A percentile compares a stretch with the other conserved stretches of the same genome.
These are phyloP conservation scores for Selenicereus undatus DNA, from an alignment of 148 eudicot genomes.

Conservation along the genomic window DNA sequence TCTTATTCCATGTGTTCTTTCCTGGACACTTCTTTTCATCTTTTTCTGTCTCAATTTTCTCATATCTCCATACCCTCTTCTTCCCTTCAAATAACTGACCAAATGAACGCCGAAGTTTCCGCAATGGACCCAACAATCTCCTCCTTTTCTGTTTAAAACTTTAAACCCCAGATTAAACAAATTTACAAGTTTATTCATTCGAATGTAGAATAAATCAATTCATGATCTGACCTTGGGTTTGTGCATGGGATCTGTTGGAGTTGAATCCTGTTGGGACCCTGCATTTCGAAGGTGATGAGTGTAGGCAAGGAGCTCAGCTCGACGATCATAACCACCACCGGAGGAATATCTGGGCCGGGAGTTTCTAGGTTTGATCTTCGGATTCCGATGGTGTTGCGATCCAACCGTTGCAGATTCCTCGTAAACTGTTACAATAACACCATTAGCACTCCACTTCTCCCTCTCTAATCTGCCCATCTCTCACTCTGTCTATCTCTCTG, in stretches of 20 bases:
- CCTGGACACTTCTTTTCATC: constrained; percentile 5
- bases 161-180: neutral
- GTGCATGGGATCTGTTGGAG: constrained; percentile 16
- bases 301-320: constrained; percentile 52
- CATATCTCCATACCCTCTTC: constrained; percentile 35
- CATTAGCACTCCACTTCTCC: constrained; percentile 14
- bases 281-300: constrained; percentile 40
- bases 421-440: constrained; percentile 46
- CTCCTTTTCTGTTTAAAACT: constrained; percentile 29
- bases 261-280: constrained; percentile 11
- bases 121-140: constrained; percentile 27
- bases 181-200: neutral
- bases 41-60: constrained; percentile 25
- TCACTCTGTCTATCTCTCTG: neutral
- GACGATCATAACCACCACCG: constrained; percentile 50
- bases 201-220: neutral
- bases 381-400: neutral
- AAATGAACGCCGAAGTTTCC: constrained; percentile 21
- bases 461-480: constrained; percentile 18
- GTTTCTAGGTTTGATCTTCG: constrained; percentile 11
- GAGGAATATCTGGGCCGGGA: neutral
- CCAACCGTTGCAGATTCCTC: constrained; percentile 32
- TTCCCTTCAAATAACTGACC: constrained; percentile 20
- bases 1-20: constrained; percentile 15
- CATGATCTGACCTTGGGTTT: constrained; percentile 29